Evolutionary conservation across 176 grass and related monocot genomes (phyloP).

Genomic region (Musa itinerans): DNA sequence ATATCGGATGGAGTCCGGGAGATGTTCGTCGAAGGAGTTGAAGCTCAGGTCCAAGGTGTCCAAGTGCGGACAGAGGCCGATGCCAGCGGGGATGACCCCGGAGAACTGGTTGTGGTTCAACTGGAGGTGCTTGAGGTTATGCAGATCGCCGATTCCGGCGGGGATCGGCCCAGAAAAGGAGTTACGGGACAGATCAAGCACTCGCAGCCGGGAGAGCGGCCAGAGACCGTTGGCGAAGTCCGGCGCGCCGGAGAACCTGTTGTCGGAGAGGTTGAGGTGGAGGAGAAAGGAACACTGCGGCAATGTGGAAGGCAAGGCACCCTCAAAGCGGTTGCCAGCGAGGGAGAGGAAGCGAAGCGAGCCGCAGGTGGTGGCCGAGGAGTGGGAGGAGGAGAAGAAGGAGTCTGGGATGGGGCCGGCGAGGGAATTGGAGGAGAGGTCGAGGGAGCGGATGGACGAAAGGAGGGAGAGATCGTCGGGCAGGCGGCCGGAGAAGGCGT

Average conservation of each 20-base stretch:
- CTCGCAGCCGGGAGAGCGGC: conserved; percentile 45
- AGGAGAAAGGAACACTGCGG: conserved; percentile 44
- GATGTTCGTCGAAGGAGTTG: conserved; percentile 58
- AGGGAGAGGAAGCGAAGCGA: conserved; percentile 60
- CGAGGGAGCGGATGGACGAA: conserved; percentile 41
- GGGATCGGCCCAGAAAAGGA: conserved; percentile 40
- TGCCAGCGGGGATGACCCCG: conserved; percentile 34
- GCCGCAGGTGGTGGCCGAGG: background rate
- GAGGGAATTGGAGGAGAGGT: conserved; percentile 65
- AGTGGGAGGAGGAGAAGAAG: conserved; percentile 22
- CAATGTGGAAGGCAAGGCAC: conserved; percentile 38
- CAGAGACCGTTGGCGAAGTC: conserved; percentile 40
- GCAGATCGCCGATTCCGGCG: conserved; percentile 38
- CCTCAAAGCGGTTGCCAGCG: conserved; percentile 56
- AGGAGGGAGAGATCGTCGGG: conserved; percentile 51
- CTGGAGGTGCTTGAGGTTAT: conserved; percentile 60
- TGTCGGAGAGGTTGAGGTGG: conserved; percentile 70
- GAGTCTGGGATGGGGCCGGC: conserved; percentile 40
- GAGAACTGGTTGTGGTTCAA: conserved; percentile 58
- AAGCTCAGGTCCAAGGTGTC: conserved; percentile 41
- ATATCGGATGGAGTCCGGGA: conserved; percentile 43
- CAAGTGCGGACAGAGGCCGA: conserved; percentile 67
- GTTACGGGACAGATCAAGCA: conserved; percentile 62
- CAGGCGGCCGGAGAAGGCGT: conserved; percentile 60
- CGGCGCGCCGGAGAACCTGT: conserved; percentile 55